These are phyloP conservation scores for Bolboschoenoplectus hybrid DNA, from an alignment of 202 grass and related monocot species.

Conservation along the genomic window DNA sequence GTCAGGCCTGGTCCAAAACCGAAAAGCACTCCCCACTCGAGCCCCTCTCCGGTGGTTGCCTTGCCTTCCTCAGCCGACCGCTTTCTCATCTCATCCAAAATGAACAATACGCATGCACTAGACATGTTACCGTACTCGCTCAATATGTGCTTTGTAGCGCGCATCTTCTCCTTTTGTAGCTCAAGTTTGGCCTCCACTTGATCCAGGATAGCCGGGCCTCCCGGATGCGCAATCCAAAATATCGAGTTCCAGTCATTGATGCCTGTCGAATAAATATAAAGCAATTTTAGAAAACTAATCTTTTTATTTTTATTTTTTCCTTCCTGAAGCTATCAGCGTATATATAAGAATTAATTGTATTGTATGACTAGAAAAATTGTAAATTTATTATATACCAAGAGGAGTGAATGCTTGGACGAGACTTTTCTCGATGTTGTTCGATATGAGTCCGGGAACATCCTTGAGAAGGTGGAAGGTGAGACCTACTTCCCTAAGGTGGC, in stretches of 20 bases:
- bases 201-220: neutral
- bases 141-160: neutral
- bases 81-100: neutral
- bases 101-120: constrained; percentile 2
- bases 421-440: neutral
- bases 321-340: no score
- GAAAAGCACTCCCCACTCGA: neutral
- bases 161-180: neutral
- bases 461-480: constrained; percentile 11
- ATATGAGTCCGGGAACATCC: neutral
- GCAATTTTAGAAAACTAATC: neutral
- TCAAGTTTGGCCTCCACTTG: constrained; percentile 1
- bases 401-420: neutral
- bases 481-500: neutral
- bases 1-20: neutral
- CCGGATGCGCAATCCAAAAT: neutral
- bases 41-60: neutral
- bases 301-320: neutral
- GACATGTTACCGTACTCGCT: neutral
- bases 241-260: neutral
- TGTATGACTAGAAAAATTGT: neutral
- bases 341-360: neutral
- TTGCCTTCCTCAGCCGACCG: neutral
- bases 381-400: neutral
- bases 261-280: neutral